phyloP scores from a whole-genome alignment of 2,329 filamentous ascomycete genomes.

The Xenoacremonium recifei region DNA sequence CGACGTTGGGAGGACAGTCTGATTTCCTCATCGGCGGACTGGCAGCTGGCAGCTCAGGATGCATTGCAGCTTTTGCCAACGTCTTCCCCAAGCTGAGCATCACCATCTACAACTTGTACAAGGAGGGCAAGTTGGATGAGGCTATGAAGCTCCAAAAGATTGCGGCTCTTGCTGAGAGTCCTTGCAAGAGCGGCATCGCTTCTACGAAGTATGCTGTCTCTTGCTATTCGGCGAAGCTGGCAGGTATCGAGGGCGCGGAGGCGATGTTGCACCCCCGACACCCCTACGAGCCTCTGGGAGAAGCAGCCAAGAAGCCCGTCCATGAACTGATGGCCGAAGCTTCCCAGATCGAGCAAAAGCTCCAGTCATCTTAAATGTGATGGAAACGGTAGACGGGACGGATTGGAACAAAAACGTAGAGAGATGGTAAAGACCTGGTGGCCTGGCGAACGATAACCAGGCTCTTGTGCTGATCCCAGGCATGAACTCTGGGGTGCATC shows the following conservation, averaged over 20 bases:
- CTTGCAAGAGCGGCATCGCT: constrained; percentile 65
- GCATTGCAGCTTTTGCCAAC: constrained; percentile 63
- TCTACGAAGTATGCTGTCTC: constrained; percentile 67
- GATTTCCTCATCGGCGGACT: constrained; percentile 67
- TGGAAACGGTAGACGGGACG: constrained; percentile 14
- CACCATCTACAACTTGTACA: constrained; percentile 61
- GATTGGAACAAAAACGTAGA: constrained; percentile 1
- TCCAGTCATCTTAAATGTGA: constrained; percentile 5
- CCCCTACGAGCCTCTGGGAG: constrained; percentile 55
- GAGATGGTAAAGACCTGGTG: too few species aligned
- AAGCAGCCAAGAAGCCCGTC: constrained; percentile 42
- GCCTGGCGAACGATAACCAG: too few species aligned
- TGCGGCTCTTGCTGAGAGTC: constrained; percentile 64
- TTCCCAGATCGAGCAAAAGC: constrained; percentile 40
- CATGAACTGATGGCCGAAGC: constrained; percentile 38
- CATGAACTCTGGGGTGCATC: too few species aligned
- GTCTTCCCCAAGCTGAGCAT: constrained; percentile 57
- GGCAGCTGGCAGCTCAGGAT: constrained; percentile 56
- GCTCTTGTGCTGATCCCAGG: too few species aligned
- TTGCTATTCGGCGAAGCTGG: constrained; percentile 55
- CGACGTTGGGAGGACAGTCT: constrained; percentile 69
- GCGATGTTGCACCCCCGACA: constrained; percentile 57
- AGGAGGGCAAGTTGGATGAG: constrained; percentile 53
- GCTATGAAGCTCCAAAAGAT: constrained; percentile 60
- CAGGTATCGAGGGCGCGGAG: constrained; percentile 59